A percentile compares a stretch with the other conserved stretches of the same genome.
These are phyloP conservation scores for Stephanodiscus triporus DNA, from an alignment of 108 stramenopile genomes.

Conservation along the genomic window DNA sequence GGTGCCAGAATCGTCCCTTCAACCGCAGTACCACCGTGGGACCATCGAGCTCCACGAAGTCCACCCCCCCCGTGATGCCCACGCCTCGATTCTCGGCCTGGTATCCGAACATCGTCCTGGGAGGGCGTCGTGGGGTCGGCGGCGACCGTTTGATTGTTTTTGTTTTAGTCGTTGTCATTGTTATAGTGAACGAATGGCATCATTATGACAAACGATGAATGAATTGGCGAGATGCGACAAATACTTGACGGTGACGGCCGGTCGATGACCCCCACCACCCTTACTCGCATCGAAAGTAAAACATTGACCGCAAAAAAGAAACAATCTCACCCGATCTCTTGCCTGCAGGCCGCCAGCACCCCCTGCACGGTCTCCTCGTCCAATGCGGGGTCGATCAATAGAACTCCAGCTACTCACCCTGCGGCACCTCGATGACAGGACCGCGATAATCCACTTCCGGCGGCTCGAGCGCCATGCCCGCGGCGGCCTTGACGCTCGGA, in stretches of 20 bases:
- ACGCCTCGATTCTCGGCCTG: constrained; percentile 90
- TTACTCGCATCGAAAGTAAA: background rate
- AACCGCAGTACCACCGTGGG: constrained; percentile 62
- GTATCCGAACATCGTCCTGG: constrained; percentile 91
- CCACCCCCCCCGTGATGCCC: constrained; percentile 95
- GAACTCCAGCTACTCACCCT: constrained; percentile 44
- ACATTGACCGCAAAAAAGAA: background rate
- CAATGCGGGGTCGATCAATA: constrained; percentile 31
- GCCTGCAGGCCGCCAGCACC: constrained; percentile 73
- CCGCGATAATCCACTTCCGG: constrained; percentile 49
- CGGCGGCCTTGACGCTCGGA: constrained; percentile 70
- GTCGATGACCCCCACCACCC: background rate
- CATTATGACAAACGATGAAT: background rate
- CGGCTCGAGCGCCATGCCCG: constrained; percentile 59
- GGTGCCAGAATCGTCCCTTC: constrained; percentile 94
- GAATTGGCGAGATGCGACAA: background rate
- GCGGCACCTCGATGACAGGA: constrained; percentile 55
- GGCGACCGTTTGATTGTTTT: background rate
- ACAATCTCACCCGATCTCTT: constrained; percentile 68
- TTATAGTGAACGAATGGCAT: no score
- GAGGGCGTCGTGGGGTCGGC: background rate
- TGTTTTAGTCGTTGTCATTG: background rate
- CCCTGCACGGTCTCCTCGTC: constrained; percentile 75
- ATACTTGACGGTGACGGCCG: background rate
- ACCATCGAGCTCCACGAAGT: constrained; percentile 92